Base-by-base conservation (phyloP, 2,329 filamentous ascomycete genomes). In the Fusarium sp. region DNA sequence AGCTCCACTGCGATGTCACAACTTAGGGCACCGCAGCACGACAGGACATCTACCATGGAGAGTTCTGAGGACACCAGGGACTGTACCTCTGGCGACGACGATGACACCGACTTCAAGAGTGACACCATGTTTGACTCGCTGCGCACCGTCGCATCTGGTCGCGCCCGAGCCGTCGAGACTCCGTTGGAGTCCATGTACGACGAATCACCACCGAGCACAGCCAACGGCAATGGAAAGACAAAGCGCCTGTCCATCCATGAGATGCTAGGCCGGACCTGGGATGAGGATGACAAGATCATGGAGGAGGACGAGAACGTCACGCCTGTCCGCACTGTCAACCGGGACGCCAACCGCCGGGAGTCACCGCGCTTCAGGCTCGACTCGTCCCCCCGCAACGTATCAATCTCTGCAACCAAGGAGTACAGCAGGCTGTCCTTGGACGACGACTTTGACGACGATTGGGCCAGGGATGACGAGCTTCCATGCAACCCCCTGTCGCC, bases 141-240 rank as follows among this genome's bases (percentile, higher is more conserved):
- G 74, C 91, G 92, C 62, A 95, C 93, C 17, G 87, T 89, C 68
- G 91, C 89, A 42, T 94, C 92, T 11, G 88, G 89, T 70, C 92
- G 91, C 70, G 87, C 89, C 62, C 89, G 91, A 68, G 89, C 90
- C 36, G 87, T 91, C 55, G 91, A 94, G 79, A 92, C 92, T 31
- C 92, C 93, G 17, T 84, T 95, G 58, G 93, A 95, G 78, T 93
- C 91, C 27, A 93, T 95, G 85, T 95, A 95, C 81, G 93, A 95
- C 81, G 93, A 95, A 76, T 94, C 92, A 16, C 92, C 92, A 38
- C 89, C 90, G 9, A 89, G 87, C 78, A 87, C 88, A 1, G 86
- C 87, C 20, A 87, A 87, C 73, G 82, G 86, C 64, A 87, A 87
- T 71, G 81, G 74, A 73, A 90, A 86, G 77, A 83, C 85, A 4